These are phyloP conservation scores for Vigna hirtella DNA, from an alignment of 306 rosid genomes.

Conservation along the genomic window DNA sequence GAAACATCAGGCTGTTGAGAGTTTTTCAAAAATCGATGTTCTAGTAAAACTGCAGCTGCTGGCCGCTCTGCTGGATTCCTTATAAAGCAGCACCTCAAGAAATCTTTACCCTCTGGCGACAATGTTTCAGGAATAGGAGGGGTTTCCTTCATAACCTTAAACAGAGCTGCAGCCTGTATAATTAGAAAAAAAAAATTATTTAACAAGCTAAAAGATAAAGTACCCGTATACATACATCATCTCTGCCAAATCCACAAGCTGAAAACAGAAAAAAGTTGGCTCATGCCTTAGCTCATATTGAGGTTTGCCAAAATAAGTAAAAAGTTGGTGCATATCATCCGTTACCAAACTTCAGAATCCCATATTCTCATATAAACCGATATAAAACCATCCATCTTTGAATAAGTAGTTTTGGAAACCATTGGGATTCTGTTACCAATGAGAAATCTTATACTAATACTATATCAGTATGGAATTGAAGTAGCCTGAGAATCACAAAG, in stretches of 20 bases:
- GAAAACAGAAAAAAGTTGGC: slow-evolving; percentile 27
- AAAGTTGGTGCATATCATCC: background rate
- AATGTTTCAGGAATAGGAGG: slow-evolving; percentile 85
- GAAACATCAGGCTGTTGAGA: slow-evolving; percentile 60
- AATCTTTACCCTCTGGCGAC: slow-evolving; percentile 79
- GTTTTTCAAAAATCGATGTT: slow-evolving; percentile 78
- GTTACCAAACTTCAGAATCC: slow-evolving; percentile 24
- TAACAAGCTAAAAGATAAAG: slow-evolving; percentile 35
- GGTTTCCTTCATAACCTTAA: slow-evolving; percentile 82
- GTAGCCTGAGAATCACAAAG: slow-evolving; percentile 7
- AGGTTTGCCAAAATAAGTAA: slow-evolving; percentile 16
- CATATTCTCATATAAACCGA: background rate
- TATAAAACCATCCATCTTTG: background rate
- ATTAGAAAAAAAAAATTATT: slow-evolving; percentile 26
- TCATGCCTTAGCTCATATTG: slow-evolving; percentile 22
- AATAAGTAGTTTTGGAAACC: background rate
- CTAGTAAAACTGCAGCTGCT: slow-evolving; percentile 73
- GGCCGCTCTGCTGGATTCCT: slow-evolving; percentile 90
- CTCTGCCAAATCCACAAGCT: slow-evolving; percentile 34
- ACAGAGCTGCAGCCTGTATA: slow-evolving; percentile 91
- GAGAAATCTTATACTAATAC: background rate
- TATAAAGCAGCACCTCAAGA: slow-evolving; percentile 77
- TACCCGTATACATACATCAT: background rate
- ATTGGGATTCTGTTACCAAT: background rate
- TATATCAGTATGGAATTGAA: background rate